phyloP scores from a whole-genome alignment of 2,329 filamentous ascomycete species.

The Hirsutella rhossiliensis region DNA sequence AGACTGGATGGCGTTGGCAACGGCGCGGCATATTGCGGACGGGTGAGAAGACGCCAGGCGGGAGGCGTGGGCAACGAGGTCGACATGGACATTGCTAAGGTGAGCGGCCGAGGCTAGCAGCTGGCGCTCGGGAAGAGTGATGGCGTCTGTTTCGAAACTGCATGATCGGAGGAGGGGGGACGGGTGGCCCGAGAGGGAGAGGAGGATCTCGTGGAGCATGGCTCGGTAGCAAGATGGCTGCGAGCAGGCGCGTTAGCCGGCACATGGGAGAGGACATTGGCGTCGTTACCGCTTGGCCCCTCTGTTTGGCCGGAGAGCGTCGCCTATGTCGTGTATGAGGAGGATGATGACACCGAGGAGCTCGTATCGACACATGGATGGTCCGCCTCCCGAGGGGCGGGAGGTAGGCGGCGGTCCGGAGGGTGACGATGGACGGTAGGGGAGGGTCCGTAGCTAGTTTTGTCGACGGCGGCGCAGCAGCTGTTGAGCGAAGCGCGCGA shows the following conservation, averaged over 20 bases:
- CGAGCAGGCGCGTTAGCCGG: background rate
- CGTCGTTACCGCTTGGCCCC: slow-evolving; percentile 10
- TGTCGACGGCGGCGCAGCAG: too few species aligned
- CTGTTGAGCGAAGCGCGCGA: too few species aligned
- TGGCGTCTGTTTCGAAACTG: slow-evolving; percentile 32
- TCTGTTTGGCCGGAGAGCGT: slow-evolving; percentile 24
- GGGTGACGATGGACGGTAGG: too few species aligned
- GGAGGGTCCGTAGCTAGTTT: too few species aligned
- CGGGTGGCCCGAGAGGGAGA: slow-evolving; percentile 88
- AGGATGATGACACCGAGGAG: slow-evolving; percentile 37
- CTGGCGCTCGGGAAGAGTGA: slow-evolving; percentile 71
- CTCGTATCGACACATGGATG: slow-evolving; percentile 41
- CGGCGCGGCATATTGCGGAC: slow-evolving; percentile 77
- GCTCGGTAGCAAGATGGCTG: slow-evolving; percentile 4
- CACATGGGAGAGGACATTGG: background rate
- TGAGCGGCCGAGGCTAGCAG: slow-evolving; percentile 67
- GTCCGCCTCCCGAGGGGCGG: too few species aligned
- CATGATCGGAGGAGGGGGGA: slow-evolving; percentile 67
- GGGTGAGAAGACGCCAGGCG: slow-evolving; percentile 58
- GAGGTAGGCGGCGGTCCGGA: background rate
- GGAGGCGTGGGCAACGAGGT: slow-evolving; percentile 54
- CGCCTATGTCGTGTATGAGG: slow-evolving; percentile 29
- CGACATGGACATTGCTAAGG: slow-evolving; percentile 67
- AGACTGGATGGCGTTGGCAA: slow-evolving; percentile 64
- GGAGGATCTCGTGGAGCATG: slow-evolving; percentile 98